A percentile compares a stretch with the other conserved stretches of the same genome.
Evolutionary conservation across 768 basidiomycete genomes (phyloP).

Genomic region (Auricularia sp.): DNA sequence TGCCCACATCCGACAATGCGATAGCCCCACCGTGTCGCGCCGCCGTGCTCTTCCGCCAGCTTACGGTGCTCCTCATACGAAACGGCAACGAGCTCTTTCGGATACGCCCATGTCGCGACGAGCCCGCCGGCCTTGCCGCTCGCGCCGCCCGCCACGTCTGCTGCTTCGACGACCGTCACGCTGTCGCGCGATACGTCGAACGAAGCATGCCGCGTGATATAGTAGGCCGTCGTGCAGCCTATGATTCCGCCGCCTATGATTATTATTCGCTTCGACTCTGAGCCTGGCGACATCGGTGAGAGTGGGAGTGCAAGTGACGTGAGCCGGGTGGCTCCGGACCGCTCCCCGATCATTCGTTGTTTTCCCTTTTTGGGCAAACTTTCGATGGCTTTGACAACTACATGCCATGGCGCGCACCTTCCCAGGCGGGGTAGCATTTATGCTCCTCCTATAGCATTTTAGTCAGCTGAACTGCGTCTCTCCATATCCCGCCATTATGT

Average conservation of each 20-base stretch:
- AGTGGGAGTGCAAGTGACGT: too few species aligned
- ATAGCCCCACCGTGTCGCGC: conserved; percentile 74
- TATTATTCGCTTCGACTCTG: conserved; percentile 34
- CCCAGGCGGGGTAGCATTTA: too few species aligned
- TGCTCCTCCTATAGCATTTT: too few species aligned
- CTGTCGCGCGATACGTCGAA: conserved; percentile 27
- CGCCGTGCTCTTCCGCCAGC: conserved; percentile 60
- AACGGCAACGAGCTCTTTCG: conserved; percentile 54
- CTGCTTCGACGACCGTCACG: conserved; percentile 66
- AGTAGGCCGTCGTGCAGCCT: conserved; percentile 77
- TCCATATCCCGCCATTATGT: too few species aligned
- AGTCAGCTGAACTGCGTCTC: too few species aligned
- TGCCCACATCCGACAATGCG: conserved; percentile 61
- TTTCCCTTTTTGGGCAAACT: too few species aligned
- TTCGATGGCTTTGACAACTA: too few species aligned
- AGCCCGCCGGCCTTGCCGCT: conserved; percentile 82
- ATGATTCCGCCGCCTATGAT: conserved; percentile 84
- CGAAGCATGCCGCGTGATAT: conserved; percentile 50
- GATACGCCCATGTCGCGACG: conserved; percentile 79
- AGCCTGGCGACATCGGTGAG: not conserved
- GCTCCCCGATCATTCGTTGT: too few species aligned
- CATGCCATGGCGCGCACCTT: too few species aligned
- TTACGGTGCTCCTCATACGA: conserved; percentile 68
- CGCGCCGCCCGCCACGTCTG: conserved; percentile 63
- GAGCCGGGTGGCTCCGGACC: too few species aligned